Evolutionary conservation across 441 rosid species (phyloP), one percentile per base, ranked within the genome.

Genomic region (Melastoma candidum): DNA sequence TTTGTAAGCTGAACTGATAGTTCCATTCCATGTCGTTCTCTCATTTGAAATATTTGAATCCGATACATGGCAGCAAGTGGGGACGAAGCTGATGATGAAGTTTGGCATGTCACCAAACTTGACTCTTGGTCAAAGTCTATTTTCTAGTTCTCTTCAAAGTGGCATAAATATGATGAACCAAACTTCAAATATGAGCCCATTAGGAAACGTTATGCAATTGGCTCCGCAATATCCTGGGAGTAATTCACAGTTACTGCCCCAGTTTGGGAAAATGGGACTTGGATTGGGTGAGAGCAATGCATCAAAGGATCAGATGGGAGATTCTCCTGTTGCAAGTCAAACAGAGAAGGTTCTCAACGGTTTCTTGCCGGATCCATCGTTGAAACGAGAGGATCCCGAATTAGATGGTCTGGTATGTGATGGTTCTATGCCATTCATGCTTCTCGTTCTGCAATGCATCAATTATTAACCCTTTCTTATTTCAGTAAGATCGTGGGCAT

Each of bases 271-370:
- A 57, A 17, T 11, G 36, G 55, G 62, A 41, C 29, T 54, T 44
- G 55, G 60, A 49, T 59, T 62, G 43, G 49, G 49, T 52, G 65
- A 60, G 60, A 67, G 61, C 13, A 10, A 59, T 27, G 49, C 65
- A 3, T 59, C 71, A 10, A 56, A 58, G 45, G 58, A 59, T 57
- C 8, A 61, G 57, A 47, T 59, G 26, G 68, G 1, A 29, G 78
- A 79, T 4, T 14, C 77, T 17, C 61, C 84, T 17, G 73, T 77
- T 13, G 78, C 80, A 53, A 82, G 75, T 60, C 77, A 74, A 70
- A 85, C 98, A 41, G 98, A 92, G 67, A 73, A 83, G 63, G 95
- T 84, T 60, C 46, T 84, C 46, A 76, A 60, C 63, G 77, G 66
- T 70, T 87, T 87, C 68, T 74, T 83, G 7, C 84, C 81, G 56